Conservation (phyloP, 805 yeast genomes). For the Cephaloascus albidus region DNA sequence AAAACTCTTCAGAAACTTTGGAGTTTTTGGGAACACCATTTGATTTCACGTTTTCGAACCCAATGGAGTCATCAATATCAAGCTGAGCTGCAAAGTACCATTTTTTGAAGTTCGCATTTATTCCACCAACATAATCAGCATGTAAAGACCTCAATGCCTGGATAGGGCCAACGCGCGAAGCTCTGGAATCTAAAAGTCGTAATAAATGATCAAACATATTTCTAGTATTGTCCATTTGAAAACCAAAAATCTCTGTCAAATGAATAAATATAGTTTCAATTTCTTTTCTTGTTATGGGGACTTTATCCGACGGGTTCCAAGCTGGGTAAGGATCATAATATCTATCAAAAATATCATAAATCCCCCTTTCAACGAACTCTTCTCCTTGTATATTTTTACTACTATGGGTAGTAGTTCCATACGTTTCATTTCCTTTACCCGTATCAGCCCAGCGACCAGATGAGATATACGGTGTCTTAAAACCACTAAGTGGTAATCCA, state of each 20-base stretch:
- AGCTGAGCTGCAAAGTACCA: slow-evolving; percentile 74
- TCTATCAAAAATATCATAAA: slow-evolving; percentile 32
- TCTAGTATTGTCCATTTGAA: slow-evolving; percentile 54
- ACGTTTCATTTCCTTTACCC: slow-evolving; percentile 19
- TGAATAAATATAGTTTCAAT: slow-evolving; percentile 49
- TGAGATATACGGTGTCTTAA: slow-evolving; percentile 32
- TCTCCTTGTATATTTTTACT: slow-evolving; percentile 21
- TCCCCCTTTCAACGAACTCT: slow-evolving; percentile 25
- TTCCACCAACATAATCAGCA: slow-evolving; percentile 70
- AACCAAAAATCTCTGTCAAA: slow-evolving; percentile 50
- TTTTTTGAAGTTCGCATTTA: slow-evolving; percentile 55
- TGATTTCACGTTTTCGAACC: slow-evolving; percentile 18
- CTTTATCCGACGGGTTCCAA: slow-evolving; percentile 32
- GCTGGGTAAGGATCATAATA: slow-evolving; percentile 45
- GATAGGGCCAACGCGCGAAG: slow-evolving; percentile 51
- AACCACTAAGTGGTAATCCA: slow-evolving; percentile 24
- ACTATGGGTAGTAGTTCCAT: slow-evolving; percentile 12
- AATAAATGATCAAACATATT: slow-evolving; percentile 62
- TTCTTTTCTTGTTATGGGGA: slow-evolving; percentile 41
- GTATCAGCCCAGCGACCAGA: slow-evolving; percentile 35
- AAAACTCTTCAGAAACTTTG: slow-evolving; percentile 5
- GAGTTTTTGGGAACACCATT: slow-evolving; percentile 11
- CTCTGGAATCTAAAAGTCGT: slow-evolving; percentile 56
- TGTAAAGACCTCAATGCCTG: slow-evolving; percentile 54
- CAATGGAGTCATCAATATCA: slow-evolving; percentile 46